These are phyloP conservation scores for Laburnicola sp. DNA, from an alignment of 2,329 filamentous ascomycete species.

Conservation along the genomic window DNA sequence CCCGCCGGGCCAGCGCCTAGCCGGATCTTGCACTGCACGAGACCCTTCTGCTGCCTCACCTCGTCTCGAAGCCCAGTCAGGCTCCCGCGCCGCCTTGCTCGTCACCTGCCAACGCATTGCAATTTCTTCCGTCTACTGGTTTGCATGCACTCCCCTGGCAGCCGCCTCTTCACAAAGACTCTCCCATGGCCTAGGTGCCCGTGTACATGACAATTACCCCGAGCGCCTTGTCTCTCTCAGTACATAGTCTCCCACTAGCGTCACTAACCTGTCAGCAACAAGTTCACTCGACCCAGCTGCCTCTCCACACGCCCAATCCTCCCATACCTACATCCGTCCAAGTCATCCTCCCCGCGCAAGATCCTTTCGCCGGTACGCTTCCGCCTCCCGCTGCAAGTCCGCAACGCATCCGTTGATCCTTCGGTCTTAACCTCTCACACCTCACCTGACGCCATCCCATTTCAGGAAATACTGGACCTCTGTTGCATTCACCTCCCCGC, in stretches of 20 bases:
- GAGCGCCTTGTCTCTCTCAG: slow-evolving; percentile 21
- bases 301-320: not conserved
- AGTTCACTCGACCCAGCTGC: not conserved
- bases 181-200: slow-evolving; percentile 25
- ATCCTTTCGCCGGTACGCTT: not conserved
- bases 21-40: slow-evolving; percentile 37
- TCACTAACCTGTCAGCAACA: slow-evolving; percentile 30
- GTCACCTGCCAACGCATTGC: slow-evolving; percentile 26
- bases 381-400: slow-evolving; percentile 13
- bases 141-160: not conserved
- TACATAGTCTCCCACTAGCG: slow-evolving; percentile 29
- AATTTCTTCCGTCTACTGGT: slow-evolving; percentile 7
- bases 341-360: slow-evolving; percentile 9
- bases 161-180: slow-evolving; percentile 12
- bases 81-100: slow-evolving; percentile 24
- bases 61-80: slow-evolving; percentile 22
- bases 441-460: not conserved
- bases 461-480: slow-evolving; percentile 4
- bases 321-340: not conserved
- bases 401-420: slow-evolving; percentile 11
- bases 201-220: slow-evolving; percentile 23
- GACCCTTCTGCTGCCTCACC: slow-evolving; percentile 33
- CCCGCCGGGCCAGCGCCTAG: slow-evolving; percentile 29
- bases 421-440: slow-evolving; percentile 11
- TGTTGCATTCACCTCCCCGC: not conserved